Evolutionary conservation across 345 rosid genomes (phyloP).

Genomic region (Arabidopsis thaliana): TAIR10.1 NC_003071.7:17481501-17482000

Average conservation of each 20-base stretch:
- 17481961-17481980: conserved; percentile 3
- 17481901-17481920: conserved; percentile 44
- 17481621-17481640: conserved; percentile 4
- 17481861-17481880: conserved; percentile 39
- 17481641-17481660: too few species aligned
- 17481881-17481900: conserved; percentile 39
- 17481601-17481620: neutral
- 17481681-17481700: too few species aligned
- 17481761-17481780: too few species aligned
- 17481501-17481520: neutral
- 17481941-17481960: conserved; percentile 5
- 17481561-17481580: neutral
- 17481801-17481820: too few species aligned
- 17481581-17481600: too few species aligned
- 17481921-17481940: conserved; percentile 37
- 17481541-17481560: neutral
- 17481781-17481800: neutral
- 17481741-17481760: too few species aligned
- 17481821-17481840: neutral
- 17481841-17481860: conserved; percentile 22
- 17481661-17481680: too few species aligned
- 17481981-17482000: neutral
- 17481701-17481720: too few species aligned
- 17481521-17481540: conserved; percentile 34
- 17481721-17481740: too few species aligned